These are phyloP conservation scores for Ogataea ramenticola DNA, from an alignment of 805 yeast genomes.

Conservation along the genomic window DNA sequence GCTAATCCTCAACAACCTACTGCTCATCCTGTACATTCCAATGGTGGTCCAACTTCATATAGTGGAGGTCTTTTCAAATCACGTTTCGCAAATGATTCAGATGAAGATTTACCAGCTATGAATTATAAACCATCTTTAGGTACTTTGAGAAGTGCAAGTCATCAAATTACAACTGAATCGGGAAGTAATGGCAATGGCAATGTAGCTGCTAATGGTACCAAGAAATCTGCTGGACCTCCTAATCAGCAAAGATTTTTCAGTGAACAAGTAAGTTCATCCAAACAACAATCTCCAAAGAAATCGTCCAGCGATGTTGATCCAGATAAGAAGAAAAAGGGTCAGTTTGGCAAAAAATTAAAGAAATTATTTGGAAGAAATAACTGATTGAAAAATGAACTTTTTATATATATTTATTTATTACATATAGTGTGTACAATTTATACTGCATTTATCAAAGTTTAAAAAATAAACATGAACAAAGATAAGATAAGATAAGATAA, in stretches of 20 bases:
- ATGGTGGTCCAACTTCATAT: neutral
- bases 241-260: constrained; percentile 22
- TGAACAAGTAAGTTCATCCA: constrained; percentile 12
- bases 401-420: neutral
- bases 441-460: neutral
- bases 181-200: neutral
- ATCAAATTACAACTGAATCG: neutral
- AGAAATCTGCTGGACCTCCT: neutral
- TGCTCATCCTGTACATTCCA: constrained; percentile 8
- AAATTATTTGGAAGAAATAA: constrained; percentile 22
- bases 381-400: too few species aligned
- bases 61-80: constrained; percentile 36
- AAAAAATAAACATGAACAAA: neutral
- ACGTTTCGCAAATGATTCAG: constrained; percentile 56
- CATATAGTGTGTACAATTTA: neutral
- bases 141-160: constrained; percentile 21
- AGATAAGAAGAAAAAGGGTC: constrained; percentile 24
- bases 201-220: neutral
- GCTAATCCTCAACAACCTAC: constrained; percentile 3
- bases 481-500: too few species aligned
- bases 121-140: constrained; percentile 11
- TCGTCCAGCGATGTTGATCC: constrained; percentile 5
- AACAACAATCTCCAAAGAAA: neutral
- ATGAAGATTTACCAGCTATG: constrained; percentile 28
- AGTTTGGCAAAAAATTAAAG: constrained; percentile 25